Base-by-base conservation (phyloP, 2,329 filamentous ascomycete genomes). In the Cercospora sp. region DNA sequence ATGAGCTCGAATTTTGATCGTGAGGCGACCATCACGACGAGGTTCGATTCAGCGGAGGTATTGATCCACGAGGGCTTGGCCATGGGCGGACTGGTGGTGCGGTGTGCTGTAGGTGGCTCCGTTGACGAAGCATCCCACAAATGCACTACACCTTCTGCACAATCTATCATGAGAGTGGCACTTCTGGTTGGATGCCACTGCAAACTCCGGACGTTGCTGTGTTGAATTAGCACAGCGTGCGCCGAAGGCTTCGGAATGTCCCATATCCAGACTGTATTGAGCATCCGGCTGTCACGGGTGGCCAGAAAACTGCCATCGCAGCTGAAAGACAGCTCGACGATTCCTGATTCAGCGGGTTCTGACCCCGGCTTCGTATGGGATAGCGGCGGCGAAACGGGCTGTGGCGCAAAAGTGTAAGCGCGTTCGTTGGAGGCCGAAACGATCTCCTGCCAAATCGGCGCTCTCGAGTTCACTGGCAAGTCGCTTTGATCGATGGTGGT, bases 251-350 rank as follows among this genome's bases (percentile, higher is more conserved):
- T 78, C 18, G 73, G 66, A 3, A 81, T 76, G 67, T 82, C 80
- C 82, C 82, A 84, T 63, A 84, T 76, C 82, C 82, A 84, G 16
- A 83, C 78, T 23, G 82, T 83, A 33, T 79, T 82, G 9, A 75
- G 73, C 75, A 75, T 76, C 6, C 73, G 71, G 48, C 71, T 72
- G 63, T 78, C 75, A 23, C 75, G 75, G 9, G 77, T 75, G 18
- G 76, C 73, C 12, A 79, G 71, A 55, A 74, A 75, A 31, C 67
- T 68, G 40, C 71, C 75, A 60, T 74, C 67, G 53, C 68, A 68
- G 70, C 71, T 77, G 73, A 75, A 75, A 36, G 65, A 64, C 8
- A 69, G 64, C 63, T 79, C 77, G 18, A 71, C 74, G 1, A 77
- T 60, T 10, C 76, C 76, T 12, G 73, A 69, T 64, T 79, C 79